phyloP scores from a whole-genome alignment of 371 early-diverging fungal species.

The Mucor mucedo region DNA sequence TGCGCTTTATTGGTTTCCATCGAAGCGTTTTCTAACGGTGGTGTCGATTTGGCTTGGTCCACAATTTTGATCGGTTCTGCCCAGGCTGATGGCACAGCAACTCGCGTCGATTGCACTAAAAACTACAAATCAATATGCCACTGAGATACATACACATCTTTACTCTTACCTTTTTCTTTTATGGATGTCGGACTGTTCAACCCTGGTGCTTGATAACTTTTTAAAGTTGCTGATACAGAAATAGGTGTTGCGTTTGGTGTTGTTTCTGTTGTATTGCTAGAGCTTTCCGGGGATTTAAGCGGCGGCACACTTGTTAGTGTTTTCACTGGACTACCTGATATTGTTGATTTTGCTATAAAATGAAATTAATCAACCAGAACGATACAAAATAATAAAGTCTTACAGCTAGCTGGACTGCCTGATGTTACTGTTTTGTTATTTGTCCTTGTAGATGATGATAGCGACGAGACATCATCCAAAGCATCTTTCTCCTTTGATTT shows the following conservation, averaged over 20 bases:
- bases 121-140: not conserved
- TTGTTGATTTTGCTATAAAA: conserved; percentile 18
- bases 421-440: conserved; percentile 11
- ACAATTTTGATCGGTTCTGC: conserved; percentile 34
- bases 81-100: conserved; percentile 29
- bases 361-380: not conserved
- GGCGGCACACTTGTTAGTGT: conserved; percentile 17
- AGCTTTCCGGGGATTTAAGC: conserved; percentile 10
- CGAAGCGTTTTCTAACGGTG: conserved; percentile 8
- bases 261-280: not conserved
- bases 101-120: conserved; percentile 18
- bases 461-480: conserved; percentile 10
- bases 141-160: not conserved
- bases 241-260: not conserved
- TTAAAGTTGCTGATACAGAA: conserved; percentile 21
- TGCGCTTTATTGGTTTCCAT: conserved; percentile 25
- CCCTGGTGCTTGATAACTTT: conserved; percentile 46
- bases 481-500: conserved; percentile 15
- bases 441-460: not conserved
- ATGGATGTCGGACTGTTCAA: conserved; percentile 2
- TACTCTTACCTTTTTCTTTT: conserved; percentile 21
- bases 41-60: conserved; percentile 24
- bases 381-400: not conserved
- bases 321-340: conserved; percentile 20
- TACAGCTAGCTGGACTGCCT: conserved; percentile 20